Evolutionary conservation across 2,329 filamentous ascomycete species (phyloP).

Genomic region (Alternaria triticina): DNA sequence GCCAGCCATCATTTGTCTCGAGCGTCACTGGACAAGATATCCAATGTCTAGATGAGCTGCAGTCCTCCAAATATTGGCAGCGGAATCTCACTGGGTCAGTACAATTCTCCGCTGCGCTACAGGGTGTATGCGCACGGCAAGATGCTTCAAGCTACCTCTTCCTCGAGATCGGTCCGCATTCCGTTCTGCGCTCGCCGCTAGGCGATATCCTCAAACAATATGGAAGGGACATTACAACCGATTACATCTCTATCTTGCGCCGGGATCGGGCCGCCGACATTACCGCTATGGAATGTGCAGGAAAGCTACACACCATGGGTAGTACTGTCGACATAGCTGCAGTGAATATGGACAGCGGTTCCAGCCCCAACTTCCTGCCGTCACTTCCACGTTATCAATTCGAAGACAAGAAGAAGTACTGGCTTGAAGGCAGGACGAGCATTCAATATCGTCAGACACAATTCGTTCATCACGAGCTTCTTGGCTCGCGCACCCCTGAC

Average conservation of each 20-base stretch:
- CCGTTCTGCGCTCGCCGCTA: conserved; percentile 17
- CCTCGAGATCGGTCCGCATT: conserved; percentile 29
- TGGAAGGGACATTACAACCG: not conserved
- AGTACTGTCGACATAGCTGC: conserved; percentile 3
- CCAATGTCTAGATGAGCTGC: not conserved
- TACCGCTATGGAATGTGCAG: conserved; percentile 16
- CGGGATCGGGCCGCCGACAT: conserved; percentile 9
- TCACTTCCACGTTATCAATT: conserved; percentile 17
- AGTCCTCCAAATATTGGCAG: conserved; percentile 21
- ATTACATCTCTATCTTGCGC: conserved; percentile 18
- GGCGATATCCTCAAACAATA: conserved; percentile 8
- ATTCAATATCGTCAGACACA: conserved; percentile 15
- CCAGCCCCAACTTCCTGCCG: conserved; percentile 5
- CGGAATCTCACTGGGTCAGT: conserved; percentile 21
- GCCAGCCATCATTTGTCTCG: conserved; percentile 9
- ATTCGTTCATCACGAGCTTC: conserved; percentile 21
- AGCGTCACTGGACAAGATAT: conserved; percentile 12
- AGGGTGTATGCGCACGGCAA: conserved; percentile 11
- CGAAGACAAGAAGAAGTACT: conserved; percentile 17
- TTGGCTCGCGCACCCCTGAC: conserved; percentile 23
- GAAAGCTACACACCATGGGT: conserved; percentile 5
- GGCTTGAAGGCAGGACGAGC: conserved; percentile 18
- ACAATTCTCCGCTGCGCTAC: conserved; percentile 24
- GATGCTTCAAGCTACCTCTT: conserved; percentile 7
- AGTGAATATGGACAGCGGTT: not conserved